These are phyloP conservation scores for Suhomyces maxii DNA, from an alignment of 1,139 yeast genomes.

Conservation along the genomic window DNA sequence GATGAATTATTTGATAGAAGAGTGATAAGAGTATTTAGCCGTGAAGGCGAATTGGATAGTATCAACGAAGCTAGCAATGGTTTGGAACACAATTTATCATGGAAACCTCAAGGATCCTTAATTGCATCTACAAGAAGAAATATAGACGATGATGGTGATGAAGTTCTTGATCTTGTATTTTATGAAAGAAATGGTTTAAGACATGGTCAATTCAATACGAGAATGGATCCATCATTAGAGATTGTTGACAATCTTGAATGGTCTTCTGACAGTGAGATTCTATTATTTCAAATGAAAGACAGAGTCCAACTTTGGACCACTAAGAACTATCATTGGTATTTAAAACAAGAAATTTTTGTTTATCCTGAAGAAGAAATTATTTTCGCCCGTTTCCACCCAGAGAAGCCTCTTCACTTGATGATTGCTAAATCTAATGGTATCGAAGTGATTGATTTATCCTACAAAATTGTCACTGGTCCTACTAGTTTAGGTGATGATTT, in stretches of 20 bases:
- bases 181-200: conserved; percentile 93
- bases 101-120: conserved; percentile 91
- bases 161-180: conserved; percentile 61
- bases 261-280: conserved; percentile 80
- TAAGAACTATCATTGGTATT: conserved; percentile 93
- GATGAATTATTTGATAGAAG: conserved; percentile 56
- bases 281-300: conserved; percentile 64
- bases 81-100: conserved; percentile 67
- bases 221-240: conserved; percentile 52
- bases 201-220: conserved; percentile 79
- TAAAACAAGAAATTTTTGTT: conserved; percentile 72
- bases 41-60: conserved; percentile 77
- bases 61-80: conserved; percentile 91
- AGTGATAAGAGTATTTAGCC: conserved; percentile 76
- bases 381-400: conserved; percentile 83
- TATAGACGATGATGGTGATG: conserved; percentile 49
- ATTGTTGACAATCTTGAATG: conserved; percentile 61
- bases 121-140: conserved; percentile 80
- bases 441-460: conserved; percentile 69
- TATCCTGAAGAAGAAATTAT: conserved; percentile 31
- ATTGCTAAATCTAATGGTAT: conserved; percentile 54
- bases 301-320: conserved; percentile 84
- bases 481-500: conserved; percentile 64
- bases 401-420: conserved; percentile 75
- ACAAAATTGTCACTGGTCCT: conserved; percentile 68